Percentiles rank a stretch among this genome's conserved stretches.
These are phyloP conservation scores for Mycena leptocephala DNA, from an alignment of 768 basidiomycete species.

Conservation along the genomic window DNA sequence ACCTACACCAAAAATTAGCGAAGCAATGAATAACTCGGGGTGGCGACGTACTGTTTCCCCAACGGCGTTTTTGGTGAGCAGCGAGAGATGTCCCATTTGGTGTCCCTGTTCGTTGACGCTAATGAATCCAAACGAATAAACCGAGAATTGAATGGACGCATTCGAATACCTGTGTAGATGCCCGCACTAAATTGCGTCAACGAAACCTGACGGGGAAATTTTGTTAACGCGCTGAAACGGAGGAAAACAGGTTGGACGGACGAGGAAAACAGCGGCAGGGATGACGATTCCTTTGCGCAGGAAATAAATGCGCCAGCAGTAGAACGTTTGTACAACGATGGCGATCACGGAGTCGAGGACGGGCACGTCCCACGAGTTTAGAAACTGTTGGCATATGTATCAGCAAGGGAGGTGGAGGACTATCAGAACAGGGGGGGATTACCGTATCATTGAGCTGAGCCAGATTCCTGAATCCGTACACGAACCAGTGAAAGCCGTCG, in stretches of 20 bases:
- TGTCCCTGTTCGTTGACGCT: constrained; percentile 17
- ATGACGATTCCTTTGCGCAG: constrained; percentile 22
- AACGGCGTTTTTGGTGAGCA: constrained; percentile 20
- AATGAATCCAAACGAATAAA: constrained; percentile 6
- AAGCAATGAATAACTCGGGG: background rate
- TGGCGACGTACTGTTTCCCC: constrained; percentile 22
- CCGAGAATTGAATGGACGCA: background rate
- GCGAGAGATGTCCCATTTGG: constrained; percentile 25
- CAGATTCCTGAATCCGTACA: constrained; percentile 37
- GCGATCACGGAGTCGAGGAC: constrained; percentile 37
- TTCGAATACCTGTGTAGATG: constrained; percentile 25
- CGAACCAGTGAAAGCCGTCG: constrained; percentile 45
- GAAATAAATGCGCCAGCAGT: constrained; percentile 38
- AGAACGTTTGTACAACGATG: constrained; percentile 38
- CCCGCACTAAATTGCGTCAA: constrained; percentile 23
- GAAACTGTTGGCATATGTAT: constrained; percentile 10
- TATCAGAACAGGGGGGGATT: constrained; percentile 14
- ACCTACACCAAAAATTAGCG: constrained; percentile 12
- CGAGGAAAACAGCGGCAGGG: constrained; percentile 28
- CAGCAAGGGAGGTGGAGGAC: no score
- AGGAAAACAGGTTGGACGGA: background rate
- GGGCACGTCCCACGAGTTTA: constrained; percentile 39
- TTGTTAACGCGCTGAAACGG: background rate
- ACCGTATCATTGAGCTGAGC: constrained; percentile 23
- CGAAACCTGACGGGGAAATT: constrained; percentile 27